Evolutionary conservation across 2,329 filamentous ascomycete species (phyloP), one percentile per base, ranked within the genome.

Genomic region (Trichophyton simii): DNA sequence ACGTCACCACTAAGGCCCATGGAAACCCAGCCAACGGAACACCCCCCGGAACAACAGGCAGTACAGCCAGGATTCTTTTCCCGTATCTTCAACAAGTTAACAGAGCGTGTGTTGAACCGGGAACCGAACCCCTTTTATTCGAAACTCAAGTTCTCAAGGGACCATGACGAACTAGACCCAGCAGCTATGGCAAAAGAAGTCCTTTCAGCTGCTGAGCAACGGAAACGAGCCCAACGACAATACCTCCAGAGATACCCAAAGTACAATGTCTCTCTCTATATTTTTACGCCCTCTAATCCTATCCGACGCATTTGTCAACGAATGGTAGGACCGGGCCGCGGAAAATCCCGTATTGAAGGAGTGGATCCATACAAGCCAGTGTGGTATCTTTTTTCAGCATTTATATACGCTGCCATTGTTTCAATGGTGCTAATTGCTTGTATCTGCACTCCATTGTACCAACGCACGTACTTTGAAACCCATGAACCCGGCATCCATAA

Each of bases 381-480:
- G 7, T 99, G 94, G 91, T 96, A 96, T 71, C 79, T 84, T 0
- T 95, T 97, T 72, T 96, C 94, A 0, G 89, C 90, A 2, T 88
- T 99, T 68, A 89, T 97, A 61, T 99, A 99, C 72, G 85, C 87
- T 25, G 88, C 89, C 13, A 96, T 99, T 65, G 89, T 97, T 48
- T 89, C 90, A 58, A 99, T 99, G 95, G 94, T 99, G n/a, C 76
- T 96, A 52, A 82, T 99, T 59, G 94, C 94, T 34, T 99, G 92
- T 70, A 81, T 97, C 58, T 96, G 91, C 1, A 99, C 94, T 1
- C 94, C 94, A 0, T 78, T 99, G 15, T 99, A 95, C 71, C 94
- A 99, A 71, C 90, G 88, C 71, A 82, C 91, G 67, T 95, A 96
- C 70, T 92, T 91, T 68, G 72, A 82, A 60, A 77, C 73, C 4